Conservation (phyloP, 306 rosid species). For the Myrica gale region DNA sequence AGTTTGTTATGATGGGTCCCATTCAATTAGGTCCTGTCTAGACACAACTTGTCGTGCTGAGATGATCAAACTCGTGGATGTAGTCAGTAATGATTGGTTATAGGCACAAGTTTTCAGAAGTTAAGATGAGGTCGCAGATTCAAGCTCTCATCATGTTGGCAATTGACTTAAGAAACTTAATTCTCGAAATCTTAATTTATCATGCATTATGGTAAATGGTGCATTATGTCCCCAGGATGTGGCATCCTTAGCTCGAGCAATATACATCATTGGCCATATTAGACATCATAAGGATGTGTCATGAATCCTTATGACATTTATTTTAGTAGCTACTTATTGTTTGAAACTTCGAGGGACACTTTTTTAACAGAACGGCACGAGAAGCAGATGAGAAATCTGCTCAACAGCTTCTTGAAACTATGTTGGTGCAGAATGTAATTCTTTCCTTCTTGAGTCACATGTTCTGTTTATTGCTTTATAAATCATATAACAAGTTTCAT, state of each 20-base stretch:
- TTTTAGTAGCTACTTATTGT: background rate
- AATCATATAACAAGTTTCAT: slow-evolving; percentile 10
- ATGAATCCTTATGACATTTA: background rate
- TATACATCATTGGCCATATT: background rate
- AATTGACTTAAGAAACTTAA: background rate
- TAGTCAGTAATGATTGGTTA: background rate
- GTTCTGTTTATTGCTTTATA: slow-evolving; percentile 4
- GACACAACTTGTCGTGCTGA: background rate
- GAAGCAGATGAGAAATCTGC: slow-evolving; percentile 42
- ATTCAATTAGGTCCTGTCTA: background rate
- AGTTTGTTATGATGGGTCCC: background rate
- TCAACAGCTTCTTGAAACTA: slow-evolving; percentile 27
- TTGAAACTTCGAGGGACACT: slow-evolving; percentile 34
- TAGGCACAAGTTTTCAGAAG: background rate
- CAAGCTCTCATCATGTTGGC: background rate
- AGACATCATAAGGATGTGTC: too few relatives aligned
- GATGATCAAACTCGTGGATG: background rate
- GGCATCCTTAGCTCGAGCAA: background rate
- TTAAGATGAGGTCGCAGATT: background rate
- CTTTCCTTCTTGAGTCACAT: background rate
- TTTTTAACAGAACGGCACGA: slow-evolving; percentile 31
- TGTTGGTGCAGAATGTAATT: slow-evolving; percentile 22
- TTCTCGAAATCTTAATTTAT: background rate
- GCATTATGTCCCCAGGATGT: background rate
- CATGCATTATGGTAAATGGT: background rate